A percentile compares a stretch with the other conserved stretches of the same genome.
Evolutionary conservation across 495 filamentous ascomycete species (phyloP).

Genomic region (Pseudoneurospora amorphoporcata): DNA sequence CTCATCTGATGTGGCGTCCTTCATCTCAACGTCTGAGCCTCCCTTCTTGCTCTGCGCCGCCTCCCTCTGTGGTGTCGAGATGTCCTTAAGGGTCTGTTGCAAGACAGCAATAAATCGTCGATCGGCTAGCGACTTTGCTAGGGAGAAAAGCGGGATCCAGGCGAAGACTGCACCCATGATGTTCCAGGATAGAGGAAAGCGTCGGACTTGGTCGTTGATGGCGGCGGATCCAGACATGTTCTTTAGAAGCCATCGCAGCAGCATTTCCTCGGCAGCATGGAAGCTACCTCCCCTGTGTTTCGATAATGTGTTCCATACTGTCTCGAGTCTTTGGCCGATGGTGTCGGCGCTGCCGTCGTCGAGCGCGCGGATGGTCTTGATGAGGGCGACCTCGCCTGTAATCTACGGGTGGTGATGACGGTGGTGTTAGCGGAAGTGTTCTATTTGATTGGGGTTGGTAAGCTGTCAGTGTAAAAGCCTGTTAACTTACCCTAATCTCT

Average conservation of each 20-base stretch:
- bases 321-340: constrained; percentile 29
- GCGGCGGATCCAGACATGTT: constrained; percentile 32
- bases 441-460: background rate
- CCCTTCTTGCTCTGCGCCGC: background rate
- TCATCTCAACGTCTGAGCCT: constrained; percentile 21
- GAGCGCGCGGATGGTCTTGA: constrained; percentile 21
- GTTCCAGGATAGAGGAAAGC: constrained; percentile 34
- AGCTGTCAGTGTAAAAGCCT: background rate
- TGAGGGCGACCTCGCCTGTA: constrained; percentile 14
- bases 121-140: constrained; percentile 37
- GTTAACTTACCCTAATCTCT: background rate
- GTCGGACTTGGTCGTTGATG: constrained; percentile 33
- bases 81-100: constrained; percentile 33
- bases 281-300: constrained; percentile 22
- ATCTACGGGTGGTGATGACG: constrained; percentile 2
- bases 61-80: constrained; percentile 19
- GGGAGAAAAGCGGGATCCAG: constrained; percentile 30
- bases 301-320: constrained; percentile 26
- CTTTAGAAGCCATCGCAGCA: constrained; percentile 40
- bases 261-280: constrained; percentile 36
- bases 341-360: constrained; percentile 28
- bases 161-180: constrained; percentile 31
- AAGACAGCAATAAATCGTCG: constrained; percentile 31
- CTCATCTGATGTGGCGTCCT: constrained; percentile 6
- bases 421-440: background rate